Conservation (phyloP, 306 rosid genomes). For the Medicago ruthenica region DNA sequence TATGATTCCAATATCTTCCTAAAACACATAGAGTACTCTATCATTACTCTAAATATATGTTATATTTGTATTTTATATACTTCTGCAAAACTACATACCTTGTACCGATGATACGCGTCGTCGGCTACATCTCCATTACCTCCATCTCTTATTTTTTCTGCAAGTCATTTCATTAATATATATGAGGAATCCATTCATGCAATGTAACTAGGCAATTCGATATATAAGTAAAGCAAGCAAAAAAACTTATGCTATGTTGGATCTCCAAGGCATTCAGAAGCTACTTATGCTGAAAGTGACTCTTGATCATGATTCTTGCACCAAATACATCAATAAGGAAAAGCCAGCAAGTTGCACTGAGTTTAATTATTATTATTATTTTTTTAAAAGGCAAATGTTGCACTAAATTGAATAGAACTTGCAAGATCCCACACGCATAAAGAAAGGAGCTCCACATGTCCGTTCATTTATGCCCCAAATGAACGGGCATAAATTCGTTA, state of each 20-base stretch:
- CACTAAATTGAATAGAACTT: too few relatives aligned
- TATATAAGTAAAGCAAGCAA: neutral
- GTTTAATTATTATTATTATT: too few relatives aligned
- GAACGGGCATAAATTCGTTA: too few relatives aligned
- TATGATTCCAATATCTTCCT: constrained; percentile 69
- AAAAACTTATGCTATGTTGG: neutral
- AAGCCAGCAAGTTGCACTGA: neutral
- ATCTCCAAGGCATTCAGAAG: neutral
- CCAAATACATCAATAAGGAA: neutral
- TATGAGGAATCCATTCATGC: neutral
- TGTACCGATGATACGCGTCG: constrained; percentile 52
- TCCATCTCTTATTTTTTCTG: constrained; percentile 51
- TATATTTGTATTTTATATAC: neutral
- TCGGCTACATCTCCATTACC: constrained; percentile 55
- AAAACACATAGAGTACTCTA: neutral
- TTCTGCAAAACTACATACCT: neutral
- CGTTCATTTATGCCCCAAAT: too few relatives aligned
- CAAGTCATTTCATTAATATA: neutral
- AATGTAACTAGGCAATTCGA: neutral
- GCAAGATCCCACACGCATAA: too few relatives aligned
- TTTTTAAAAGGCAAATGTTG: too few relatives aligned
- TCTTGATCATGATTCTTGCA: neutral
- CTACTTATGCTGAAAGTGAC: neutral
- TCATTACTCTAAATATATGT: neutral
- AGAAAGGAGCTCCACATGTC: too few relatives aligned